Conservation (phyloP, 805 yeast genomes). For the Yamadazyma laniorum region DNA sequence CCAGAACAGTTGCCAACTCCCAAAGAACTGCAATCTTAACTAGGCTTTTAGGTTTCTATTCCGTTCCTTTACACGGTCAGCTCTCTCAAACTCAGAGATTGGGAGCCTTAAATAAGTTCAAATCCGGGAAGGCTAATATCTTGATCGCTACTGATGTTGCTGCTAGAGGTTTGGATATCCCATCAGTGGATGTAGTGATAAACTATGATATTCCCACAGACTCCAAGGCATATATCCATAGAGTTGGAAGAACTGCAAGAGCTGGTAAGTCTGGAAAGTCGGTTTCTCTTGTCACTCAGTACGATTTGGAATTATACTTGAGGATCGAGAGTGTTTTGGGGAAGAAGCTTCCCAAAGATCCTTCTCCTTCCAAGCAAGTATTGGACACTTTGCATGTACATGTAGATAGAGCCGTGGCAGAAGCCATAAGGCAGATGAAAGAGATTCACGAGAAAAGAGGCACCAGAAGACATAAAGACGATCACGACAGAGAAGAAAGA, state of each 20-base stretch:
- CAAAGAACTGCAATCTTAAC: slow-evolving; percentile 84
- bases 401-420: slow-evolving; percentile 89
- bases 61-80: slow-evolving; percentile 94
- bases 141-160: slow-evolving; percentile 84
- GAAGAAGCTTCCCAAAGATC: slow-evolving; percentile 78
- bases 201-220: slow-evolving; percentile 82
- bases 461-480: slow-evolving; percentile 25
- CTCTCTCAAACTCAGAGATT: slow-evolving; percentile 79
- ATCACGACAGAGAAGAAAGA: slow-evolving; percentile 13
- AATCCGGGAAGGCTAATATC: slow-evolving; percentile 65
- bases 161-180: slow-evolving; percentile 86
- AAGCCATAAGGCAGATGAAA: slow-evolving; percentile 79
- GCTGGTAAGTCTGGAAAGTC: slow-evolving; percentile 90
- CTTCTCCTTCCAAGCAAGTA: slow-evolving; percentile 71
- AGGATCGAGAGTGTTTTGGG: slow-evolving; percentile 86
- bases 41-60: slow-evolving; percentile 78
- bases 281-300: slow-evolving; percentile 86
- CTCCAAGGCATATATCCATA: slow-evolving; percentile 78
- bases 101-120: slow-evolving; percentile 78
- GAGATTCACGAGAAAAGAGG: slow-evolving; percentile 49
- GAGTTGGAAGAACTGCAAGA: slow-evolving; percentile 96
- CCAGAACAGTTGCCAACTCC: slow-evolving; percentile 93
- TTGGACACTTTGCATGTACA: slow-evolving; percentile 77
- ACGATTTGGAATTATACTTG: slow-evolving; percentile 84
- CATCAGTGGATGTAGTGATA: slow-evolving; percentile 72